Conservation (phyloP, 257 asterid species). For the Nicotiana obtusifolia region DNA sequence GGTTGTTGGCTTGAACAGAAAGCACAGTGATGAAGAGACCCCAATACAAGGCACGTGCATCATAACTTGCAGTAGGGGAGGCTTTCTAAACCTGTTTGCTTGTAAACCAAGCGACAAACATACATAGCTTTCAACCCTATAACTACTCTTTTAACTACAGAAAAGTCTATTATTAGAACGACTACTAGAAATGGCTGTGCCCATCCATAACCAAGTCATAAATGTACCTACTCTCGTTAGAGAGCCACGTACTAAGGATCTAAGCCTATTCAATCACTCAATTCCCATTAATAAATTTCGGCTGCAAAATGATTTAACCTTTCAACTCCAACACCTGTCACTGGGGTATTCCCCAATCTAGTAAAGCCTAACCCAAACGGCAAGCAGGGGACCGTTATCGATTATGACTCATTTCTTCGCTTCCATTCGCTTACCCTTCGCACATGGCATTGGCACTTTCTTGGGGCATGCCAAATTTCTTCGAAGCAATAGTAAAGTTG, state of each 20-base stretch:
- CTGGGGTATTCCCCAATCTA: not conserved
- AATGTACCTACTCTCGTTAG: not conserved
- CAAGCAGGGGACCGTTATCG: not conserved
- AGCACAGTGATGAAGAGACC: slow-evolving; percentile 31
- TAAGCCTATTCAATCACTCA: not conserved
- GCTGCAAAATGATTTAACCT: not conserved
- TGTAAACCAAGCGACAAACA: slow-evolving; percentile 38
- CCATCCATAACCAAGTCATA: not conserved
- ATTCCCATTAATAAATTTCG: not conserved
- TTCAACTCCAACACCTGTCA: not conserved
- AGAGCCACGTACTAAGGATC: too few relatives aligned
- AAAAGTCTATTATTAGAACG: not conserved
- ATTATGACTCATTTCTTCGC: not conserved
- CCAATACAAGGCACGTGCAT: slow-evolving; percentile 27
- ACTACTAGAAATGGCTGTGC: not conserved
- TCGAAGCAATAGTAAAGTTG: too few relatives aligned
- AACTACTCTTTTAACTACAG: too few relatives aligned
- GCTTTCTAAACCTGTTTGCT: slow-evolving; percentile 25
- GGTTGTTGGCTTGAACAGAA: slow-evolving; percentile 36
- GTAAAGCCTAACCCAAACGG: not conserved
- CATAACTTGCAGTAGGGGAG: not conserved
- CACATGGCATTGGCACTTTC: too few relatives aligned
- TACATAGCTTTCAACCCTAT: not conserved
- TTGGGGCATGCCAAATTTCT: too few relatives aligned
- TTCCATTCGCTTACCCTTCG: not conserved